Conservation (phyloP, 306 rosid species). For the Spatholobus suberectus region DNA sequence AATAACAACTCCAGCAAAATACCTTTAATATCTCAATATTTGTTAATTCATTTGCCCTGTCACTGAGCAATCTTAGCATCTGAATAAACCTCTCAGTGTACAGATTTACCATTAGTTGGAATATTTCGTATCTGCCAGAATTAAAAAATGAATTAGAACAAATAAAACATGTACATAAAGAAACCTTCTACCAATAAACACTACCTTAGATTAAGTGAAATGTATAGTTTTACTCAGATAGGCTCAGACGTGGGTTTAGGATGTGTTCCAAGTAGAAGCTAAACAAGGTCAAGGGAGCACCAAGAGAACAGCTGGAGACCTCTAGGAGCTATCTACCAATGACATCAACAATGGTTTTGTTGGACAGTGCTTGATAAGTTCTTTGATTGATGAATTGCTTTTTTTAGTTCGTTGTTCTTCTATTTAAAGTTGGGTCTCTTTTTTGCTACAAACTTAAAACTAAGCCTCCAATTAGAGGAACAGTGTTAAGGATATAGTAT, state of each 20-base stretch:
- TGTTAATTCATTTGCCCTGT: slow-evolving; percentile 84
- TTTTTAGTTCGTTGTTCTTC: background rate
- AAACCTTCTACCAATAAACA: background rate
- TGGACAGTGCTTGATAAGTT: slow-evolving; percentile 2
- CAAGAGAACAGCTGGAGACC: background rate
- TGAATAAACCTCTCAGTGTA: slow-evolving; percentile 97
- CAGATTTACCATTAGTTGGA: slow-evolving; percentile 94
- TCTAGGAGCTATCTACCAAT: background rate
- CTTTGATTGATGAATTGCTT: slow-evolving; percentile 1
- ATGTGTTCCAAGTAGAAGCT: background rate
- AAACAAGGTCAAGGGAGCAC: no score
- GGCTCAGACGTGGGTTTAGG: background rate
- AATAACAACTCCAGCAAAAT: slow-evolving; percentile 40
- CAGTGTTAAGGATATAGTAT: background rate
- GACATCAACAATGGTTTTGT: background rate
- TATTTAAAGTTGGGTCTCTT: background rate
- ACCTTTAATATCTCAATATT: slow-evolving; percentile 97
- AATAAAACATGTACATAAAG: slow-evolving; percentile 25
- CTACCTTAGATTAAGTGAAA: slow-evolving; percentile 21
- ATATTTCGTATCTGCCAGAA: slow-evolving; percentile 90
- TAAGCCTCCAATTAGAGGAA: slow-evolving; percentile 2
- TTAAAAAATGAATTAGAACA: slow-evolving; percentile 40
- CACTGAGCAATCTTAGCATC: slow-evolving; percentile 96
- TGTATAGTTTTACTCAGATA: background rate
- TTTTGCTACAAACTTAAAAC: background rate